A percentile compares a stretch with the other conserved stretches of the same genome.
Conservation (phyloP, 257 asterid genomes). For the Gardenia jasminoides region DNA sequence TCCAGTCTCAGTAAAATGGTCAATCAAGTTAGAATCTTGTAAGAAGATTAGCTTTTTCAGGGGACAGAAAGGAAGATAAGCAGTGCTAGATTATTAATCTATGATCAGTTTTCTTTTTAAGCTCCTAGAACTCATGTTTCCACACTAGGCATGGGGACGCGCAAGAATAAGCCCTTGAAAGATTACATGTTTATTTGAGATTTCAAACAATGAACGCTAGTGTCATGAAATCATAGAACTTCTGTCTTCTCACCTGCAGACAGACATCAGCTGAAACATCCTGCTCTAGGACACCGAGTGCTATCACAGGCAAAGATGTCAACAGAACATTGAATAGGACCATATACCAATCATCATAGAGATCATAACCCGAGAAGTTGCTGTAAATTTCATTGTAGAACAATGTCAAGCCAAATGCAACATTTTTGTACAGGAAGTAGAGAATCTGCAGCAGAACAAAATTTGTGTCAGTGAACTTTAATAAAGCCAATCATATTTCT, state of each 20-base stretch:
- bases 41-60: background rate
- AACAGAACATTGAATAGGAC: constrained; percentile 61
- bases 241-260: constrained; percentile 41
- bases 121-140: no score
- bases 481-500: no score
- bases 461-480: background rate
- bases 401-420: constrained; percentile 61
- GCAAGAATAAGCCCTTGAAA: no score
- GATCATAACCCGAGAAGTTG: constrained; percentile 52
- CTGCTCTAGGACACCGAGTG: constrained; percentile 68
- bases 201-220: no score
- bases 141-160: no score
- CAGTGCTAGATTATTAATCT: no score
- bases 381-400: constrained; percentile 59
- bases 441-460: constrained; percentile 45
- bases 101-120: no score
- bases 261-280: constrained; percentile 63
- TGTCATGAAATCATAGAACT: background rate
- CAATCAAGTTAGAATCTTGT: background rate
- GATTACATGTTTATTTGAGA: no score
- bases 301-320: constrained; percentile 68
- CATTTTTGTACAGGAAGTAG: constrained; percentile 65
- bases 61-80: no score
- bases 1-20: background rate
- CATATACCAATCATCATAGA: constrained; percentile 75